phyloP scores from a whole-genome alignment of 257 asterid species.

The Primulina eburnea region DNA sequence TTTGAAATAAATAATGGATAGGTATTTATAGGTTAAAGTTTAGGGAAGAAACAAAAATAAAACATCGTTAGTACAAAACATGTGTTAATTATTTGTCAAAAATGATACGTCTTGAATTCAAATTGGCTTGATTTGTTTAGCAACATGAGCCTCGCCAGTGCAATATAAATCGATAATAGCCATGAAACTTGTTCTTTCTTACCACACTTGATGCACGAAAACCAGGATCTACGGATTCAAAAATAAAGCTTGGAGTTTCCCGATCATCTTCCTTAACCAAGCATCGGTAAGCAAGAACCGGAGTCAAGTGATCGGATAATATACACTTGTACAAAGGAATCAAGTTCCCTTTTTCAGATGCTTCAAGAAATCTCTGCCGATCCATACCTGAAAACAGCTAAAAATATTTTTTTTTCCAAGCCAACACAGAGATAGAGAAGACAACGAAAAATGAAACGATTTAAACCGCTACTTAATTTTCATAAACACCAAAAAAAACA shows the following conservation, averaged over 20 bases:
- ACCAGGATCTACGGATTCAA: slow-evolving; percentile 88
- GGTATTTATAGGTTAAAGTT: no score
- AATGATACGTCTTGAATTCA: no score
- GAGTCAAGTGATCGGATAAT: slow-evolving; percentile 51
- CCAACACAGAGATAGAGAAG: no score
- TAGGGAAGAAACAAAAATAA: no score
- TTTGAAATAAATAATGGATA: no score
- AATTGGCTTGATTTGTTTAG: no score
- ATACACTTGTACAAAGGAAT: slow-evolving; percentile 44
- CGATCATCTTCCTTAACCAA: slow-evolving; percentile 68
- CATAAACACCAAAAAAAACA: not conserved
- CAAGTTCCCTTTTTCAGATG: slow-evolving; percentile 48
- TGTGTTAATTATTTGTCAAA: no score
- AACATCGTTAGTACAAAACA: no score
- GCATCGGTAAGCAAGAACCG: slow-evolving; percentile 53
- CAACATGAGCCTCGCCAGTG: no score
- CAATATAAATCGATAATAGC: no score
- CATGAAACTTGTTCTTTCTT: slow-evolving; percentile 23
- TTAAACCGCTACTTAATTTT: slow-evolving; percentile 2
- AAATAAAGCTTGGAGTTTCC: slow-evolving; percentile 86
- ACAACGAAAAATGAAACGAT: not conserved
- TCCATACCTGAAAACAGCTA: slow-evolving; percentile 44
- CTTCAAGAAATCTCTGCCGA: slow-evolving; percentile 58
- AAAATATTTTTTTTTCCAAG: not conserved
- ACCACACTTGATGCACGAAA: slow-evolving; percentile 61